These are phyloP conservation scores for Triangularia setosa DNA, from an alignment of 2,329 filamentous ascomycete genomes.

Conservation along the genomic window DNA sequence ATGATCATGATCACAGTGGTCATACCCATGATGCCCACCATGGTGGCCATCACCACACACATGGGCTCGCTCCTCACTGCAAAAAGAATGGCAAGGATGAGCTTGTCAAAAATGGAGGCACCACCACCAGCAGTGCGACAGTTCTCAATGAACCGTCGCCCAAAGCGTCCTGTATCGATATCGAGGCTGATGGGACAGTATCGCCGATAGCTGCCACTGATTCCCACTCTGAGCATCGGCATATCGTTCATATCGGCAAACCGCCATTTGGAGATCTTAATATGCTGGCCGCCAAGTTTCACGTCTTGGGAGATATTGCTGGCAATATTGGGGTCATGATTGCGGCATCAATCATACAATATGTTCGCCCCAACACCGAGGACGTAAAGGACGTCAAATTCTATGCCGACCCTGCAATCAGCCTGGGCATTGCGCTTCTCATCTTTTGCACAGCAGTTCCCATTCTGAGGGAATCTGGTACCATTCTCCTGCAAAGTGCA, in stretches of 20 bases:
- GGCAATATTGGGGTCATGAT: constrained; percentile 76
- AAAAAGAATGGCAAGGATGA: background rate
- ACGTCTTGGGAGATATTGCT: constrained; percentile 67
- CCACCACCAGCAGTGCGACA: background rate
- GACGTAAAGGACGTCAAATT: constrained; percentile 51
- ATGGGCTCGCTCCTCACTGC: background rate
- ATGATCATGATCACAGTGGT: background rate
- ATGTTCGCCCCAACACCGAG: constrained; percentile 48
- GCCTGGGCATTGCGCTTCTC: constrained; percentile 68
- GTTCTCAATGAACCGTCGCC: background rate
- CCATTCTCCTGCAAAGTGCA: constrained; percentile 64
- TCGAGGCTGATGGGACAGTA: background rate
- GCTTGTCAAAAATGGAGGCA: background rate
- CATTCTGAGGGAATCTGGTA: constrained; percentile 57
- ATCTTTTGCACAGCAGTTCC: constrained; percentile 63
- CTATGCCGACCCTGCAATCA: constrained; percentile 69
- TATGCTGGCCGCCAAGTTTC: constrained; percentile 66
- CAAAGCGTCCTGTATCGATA: background rate
- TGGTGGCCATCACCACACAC: background rate
- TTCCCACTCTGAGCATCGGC: constrained; percentile 48
- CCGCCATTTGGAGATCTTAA: constrained; percentile 57
- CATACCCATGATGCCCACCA: background rate
- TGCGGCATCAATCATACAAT: constrained; percentile 58
- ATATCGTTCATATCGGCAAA: constrained; percentile 32
- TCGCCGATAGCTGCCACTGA: constrained; percentile 23